phyloP scores from a whole-genome alignment of 2,329 filamentous ascomycete genomes.

The Exophiala spinifera region DNA sequence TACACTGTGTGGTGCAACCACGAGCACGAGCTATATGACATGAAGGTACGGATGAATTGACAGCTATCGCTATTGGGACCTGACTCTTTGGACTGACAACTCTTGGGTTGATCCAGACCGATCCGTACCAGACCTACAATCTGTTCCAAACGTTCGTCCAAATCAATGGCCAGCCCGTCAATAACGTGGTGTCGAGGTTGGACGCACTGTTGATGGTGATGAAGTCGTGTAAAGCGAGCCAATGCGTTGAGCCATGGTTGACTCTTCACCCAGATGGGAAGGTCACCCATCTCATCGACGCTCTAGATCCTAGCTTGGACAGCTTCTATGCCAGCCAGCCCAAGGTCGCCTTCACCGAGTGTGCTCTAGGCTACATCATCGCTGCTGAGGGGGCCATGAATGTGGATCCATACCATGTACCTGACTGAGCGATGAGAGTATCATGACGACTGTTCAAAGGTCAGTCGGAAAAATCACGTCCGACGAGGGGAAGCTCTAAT shows the following conservation, averaged over 20 bases:
- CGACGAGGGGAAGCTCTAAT: too few relatives aligned
- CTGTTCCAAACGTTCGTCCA: too few relatives aligned
- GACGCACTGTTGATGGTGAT: constrained; percentile 38
- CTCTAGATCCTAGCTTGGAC: constrained; percentile 33
- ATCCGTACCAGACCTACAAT: too few relatives aligned
- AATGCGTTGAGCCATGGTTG: constrained; percentile 39
- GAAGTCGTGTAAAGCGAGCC: constrained; percentile 37
- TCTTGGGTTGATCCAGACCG: too few relatives aligned
- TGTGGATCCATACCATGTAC: too few relatives aligned
- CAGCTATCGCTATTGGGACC: too few relatives aligned
- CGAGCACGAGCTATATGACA: constrained; percentile 41
- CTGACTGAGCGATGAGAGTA: too few relatives aligned
- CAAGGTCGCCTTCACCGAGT: constrained; percentile 35
- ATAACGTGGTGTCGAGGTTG: constrained; percentile 26
- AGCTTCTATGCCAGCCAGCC: constrained; percentile 26
- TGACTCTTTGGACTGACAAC: too few relatives aligned
- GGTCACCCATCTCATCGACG: constrained; percentile 33
- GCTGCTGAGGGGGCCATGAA: too few relatives aligned
- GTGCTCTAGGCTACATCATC: neutral
- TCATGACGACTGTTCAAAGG: too few relatives aligned
- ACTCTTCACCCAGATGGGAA: constrained; percentile 34
- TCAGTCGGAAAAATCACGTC: too few relatives aligned
- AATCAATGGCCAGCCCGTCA: too few relatives aligned
- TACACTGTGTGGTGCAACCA: constrained; percentile 42
- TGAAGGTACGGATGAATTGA: constrained; percentile 29